Evolutionary conservation across 441 rosid genomes (phyloP).

Genomic region (Gossypium schwendimanii): DNA sequence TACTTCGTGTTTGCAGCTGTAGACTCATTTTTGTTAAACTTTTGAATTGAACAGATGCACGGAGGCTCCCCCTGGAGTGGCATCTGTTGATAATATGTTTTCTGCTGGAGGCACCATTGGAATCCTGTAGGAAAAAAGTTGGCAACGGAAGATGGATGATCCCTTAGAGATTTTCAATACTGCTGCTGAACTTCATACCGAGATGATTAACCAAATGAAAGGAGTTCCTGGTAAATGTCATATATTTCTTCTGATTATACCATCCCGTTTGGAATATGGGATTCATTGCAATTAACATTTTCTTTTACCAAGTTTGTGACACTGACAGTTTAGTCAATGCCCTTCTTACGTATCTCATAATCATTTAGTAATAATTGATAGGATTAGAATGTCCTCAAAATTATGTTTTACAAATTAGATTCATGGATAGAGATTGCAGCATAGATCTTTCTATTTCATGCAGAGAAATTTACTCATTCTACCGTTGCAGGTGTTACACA

Average conservation of each 20-base stretch:
- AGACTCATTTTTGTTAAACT: conserved; percentile 3
- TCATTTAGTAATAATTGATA: conserved; percentile 1
- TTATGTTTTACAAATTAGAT: not conserved
- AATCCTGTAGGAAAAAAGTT: conserved; percentile 94
- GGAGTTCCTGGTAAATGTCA: conserved; percentile 81
- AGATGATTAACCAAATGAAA: conserved; percentile 97
- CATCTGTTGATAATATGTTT: conserved; percentile 96
- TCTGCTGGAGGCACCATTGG: conserved; percentile 97
- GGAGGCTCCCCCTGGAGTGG: conserved; percentile 96
- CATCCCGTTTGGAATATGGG: not conserved
- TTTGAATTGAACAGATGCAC: conserved; percentile 56
- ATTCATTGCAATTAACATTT: not conserved
- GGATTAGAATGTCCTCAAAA: not conserved
- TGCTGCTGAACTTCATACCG: conserved; percentile 73
- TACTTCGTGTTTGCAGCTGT: not conserved
- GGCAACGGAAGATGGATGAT: conserved; percentile 99
- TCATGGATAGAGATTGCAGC: not conserved
- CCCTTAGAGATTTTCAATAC: conserved; percentile 72
- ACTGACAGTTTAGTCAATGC: not conserved
- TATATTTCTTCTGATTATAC: conserved; percentile 1
- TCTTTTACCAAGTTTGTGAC: not conserved
- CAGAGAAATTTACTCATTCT: conserved; percentile 11
- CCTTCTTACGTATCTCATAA: not conserved
- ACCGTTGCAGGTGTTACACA: conserved; percentile 57
- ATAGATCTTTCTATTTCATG: not conserved